Evolutionary conservation across 2,329 filamentous ascomycete genomes (phyloP).

Genomic region (Penicillium expansum): DNA sequence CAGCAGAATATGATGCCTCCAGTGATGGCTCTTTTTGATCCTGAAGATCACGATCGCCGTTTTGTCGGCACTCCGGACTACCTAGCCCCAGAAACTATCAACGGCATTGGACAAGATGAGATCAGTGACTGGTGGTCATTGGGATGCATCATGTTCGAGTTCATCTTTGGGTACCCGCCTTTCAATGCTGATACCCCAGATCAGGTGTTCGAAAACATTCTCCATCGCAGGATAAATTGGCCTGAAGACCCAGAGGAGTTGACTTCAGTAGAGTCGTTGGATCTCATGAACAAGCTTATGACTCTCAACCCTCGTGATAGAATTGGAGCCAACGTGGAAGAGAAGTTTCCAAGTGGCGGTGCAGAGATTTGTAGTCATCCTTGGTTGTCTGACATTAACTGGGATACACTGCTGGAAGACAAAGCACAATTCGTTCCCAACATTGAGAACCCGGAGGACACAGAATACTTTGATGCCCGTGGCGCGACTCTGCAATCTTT

Average conservation of each 20-base stretch:
- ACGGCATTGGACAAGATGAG: slow-evolving; percentile 91
- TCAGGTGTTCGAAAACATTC: slow-evolving; percentile 93
- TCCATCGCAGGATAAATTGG: slow-evolving; percentile 87
- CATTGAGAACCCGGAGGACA: slow-evolving; percentile 91
- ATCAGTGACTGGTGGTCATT: slow-evolving; percentile 99
- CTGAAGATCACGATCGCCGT: slow-evolving; percentile 84
- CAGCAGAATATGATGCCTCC: slow-evolving; percentile 79
- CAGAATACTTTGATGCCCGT: slow-evolving; percentile 92
- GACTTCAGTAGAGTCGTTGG: slow-evolving; percentile 83
- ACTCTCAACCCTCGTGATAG: slow-evolving; percentile 78
- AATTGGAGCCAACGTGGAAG: slow-evolving; percentile 79
- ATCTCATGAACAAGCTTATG: slow-evolving; percentile 89
- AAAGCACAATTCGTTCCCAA: slow-evolving; percentile 94
- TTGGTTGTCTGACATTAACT: slow-evolving; percentile 86
- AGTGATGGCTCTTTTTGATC: slow-evolving; percentile 90
- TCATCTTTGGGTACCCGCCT: slow-evolving; percentile 86
- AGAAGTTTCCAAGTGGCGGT: slow-evolving; percentile 78
- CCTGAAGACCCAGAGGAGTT: slow-evolving; percentile 76
- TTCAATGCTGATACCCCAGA: slow-evolving; percentile 91
- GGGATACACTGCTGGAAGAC: slow-evolving; percentile 88
- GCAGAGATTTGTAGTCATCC: slow-evolving; percentile 85
- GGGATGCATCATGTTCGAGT: slow-evolving; percentile 97
- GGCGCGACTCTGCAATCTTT: slow-evolving; percentile 92
- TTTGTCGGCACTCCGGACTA: slow-evolving; percentile 98
- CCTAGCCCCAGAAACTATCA: slow-evolving; percentile 93